phyloP scores from a whole-genome alignment of 495 filamentous ascomycete species.

The Chaetomium tenue region DNA sequence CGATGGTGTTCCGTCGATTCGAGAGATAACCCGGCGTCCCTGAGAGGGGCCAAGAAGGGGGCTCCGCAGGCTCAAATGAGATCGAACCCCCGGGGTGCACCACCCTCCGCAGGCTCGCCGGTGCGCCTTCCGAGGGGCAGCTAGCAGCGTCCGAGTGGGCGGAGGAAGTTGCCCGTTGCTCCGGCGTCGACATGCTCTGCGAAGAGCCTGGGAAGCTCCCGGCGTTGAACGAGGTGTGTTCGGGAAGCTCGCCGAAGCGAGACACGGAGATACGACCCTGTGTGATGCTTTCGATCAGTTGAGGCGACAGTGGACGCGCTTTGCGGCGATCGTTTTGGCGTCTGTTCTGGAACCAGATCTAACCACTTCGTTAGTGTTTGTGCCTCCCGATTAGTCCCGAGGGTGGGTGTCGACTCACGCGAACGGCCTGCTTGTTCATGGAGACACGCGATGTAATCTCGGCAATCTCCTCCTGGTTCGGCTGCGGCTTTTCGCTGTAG shows the following conservation, averaged over 20 bases:
- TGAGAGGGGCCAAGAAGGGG: conserved; percentile 34
- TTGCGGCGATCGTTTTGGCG: conserved; percentile 91
- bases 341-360: conserved; percentile 99
- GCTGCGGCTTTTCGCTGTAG: conserved; percentile 81
- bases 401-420: conserved; percentile 60
- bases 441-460: conserved; percentile 60
- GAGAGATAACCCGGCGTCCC: conserved; percentile 41
- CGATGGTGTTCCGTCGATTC: conserved; percentile 42
- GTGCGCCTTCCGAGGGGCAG: conserved; percentile 19
- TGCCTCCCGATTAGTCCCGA: background rate
- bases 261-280: conserved; percentile 49
- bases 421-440: conserved; percentile 95
- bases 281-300: conserved; percentile 67
- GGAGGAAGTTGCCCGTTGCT: conserved; percentile 23
- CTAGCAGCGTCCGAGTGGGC: conserved; percentile 20
- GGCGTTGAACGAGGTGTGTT: background rate
- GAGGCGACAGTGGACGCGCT: conserved; percentile 78
- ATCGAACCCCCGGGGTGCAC: background rate
- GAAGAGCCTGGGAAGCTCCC: conserved; percentile 18
- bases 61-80: conserved; percentile 1
- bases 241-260: background rate
- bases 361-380: conserved; percentile 13
- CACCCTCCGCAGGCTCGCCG: conserved; percentile 11
- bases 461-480: conserved; percentile 87
- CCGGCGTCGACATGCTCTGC: conserved; percentile 18